Conservation (phyloP, 75 land plant genomes). For the Pinus taeda region DNA sequence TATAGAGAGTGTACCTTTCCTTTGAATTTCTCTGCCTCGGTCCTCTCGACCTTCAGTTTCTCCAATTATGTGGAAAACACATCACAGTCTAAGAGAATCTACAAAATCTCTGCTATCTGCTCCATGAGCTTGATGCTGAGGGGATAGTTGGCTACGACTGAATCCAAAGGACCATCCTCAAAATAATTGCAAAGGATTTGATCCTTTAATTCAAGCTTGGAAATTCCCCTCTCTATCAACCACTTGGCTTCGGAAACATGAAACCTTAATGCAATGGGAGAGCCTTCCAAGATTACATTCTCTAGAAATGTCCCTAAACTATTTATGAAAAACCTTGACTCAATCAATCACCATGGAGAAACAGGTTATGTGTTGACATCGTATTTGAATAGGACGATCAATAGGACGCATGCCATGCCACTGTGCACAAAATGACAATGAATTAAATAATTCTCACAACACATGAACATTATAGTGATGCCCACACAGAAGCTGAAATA, state of each 20-base stretch:
- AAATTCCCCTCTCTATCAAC: constrained; percentile 10
- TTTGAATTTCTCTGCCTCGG: constrained; percentile 15
- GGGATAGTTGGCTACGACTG: constrained; percentile 18
- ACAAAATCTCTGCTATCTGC: constrained; percentile 31
- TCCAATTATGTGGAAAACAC: constrained; percentile 22
- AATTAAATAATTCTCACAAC: too few species aligned
- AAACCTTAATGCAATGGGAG: constrained; percentile 5
- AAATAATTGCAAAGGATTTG: constrained; percentile 24
- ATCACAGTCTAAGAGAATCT: constrained; percentile 12
- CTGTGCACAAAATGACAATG: too few species aligned
- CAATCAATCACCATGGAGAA: constrained; percentile 2
- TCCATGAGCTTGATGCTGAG: constrained; percentile 22
- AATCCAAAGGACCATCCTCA: constrained; percentile 28
- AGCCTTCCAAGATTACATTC: constrained; percentile 3
- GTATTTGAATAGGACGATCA: too few species aligned
- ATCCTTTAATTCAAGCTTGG: constrained; percentile 22
- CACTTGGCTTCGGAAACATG: constrained; percentile 22
- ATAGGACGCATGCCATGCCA: too few species aligned
- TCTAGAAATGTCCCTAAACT: neutral
- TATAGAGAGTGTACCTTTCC: constrained; percentile 25
- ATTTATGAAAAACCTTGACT: neutral
- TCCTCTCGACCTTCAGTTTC: constrained; percentile 19
- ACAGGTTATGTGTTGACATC: too few species aligned
- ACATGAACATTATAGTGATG: too few species aligned
- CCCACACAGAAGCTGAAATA: too few species aligned